Percentiles rank a stretch among this genome's conserved stretches.
These are phyloP conservation scores for Xerocomus amazonicus DNA, from an alignment of 1,284 basidiomycete genomes.

Conservation along the genomic window DNA sequence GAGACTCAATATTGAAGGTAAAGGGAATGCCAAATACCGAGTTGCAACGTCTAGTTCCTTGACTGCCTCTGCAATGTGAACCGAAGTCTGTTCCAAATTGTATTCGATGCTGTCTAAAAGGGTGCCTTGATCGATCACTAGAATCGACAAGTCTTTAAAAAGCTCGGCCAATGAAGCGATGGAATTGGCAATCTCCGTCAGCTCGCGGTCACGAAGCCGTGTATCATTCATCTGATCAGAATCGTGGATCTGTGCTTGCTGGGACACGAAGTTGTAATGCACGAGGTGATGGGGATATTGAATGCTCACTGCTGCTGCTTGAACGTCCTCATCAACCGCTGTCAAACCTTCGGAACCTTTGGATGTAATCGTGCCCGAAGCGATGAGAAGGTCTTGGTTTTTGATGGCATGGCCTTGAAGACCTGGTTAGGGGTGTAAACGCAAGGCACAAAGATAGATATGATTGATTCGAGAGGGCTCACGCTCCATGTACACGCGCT, in stretches of 20 bases:
- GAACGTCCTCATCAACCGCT: slow-evolving; percentile 83
- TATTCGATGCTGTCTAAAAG: slow-evolving; percentile 96
- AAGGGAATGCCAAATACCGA: slow-evolving; percentile 44
- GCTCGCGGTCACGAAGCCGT: slow-evolving; percentile 69
- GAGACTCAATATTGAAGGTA: slow-evolving; percentile 2
- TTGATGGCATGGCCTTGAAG: slow-evolving; percentile 93
- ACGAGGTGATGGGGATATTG: slow-evolving; percentile 6
- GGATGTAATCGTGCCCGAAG: slow-evolving; percentile 79
- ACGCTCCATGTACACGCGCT: slow-evolving; percentile 97
- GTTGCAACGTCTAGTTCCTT: slow-evolving; percentile 83
- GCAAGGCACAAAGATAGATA: slow-evolving; percentile 2
- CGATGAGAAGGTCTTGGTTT: slow-evolving; percentile 86
- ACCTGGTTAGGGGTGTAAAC: slow-evolving; percentile 46
- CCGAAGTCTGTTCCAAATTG: slow-evolving; percentile 91
- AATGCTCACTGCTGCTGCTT: slow-evolving; percentile 56
- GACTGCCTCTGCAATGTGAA: slow-evolving; percentile 80
- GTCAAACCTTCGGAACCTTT: slow-evolving; percentile 76
- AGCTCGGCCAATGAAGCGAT: slow-evolving; percentile 91
- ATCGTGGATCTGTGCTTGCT: slow-evolving; percentile 40
- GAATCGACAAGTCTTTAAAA: slow-evolving; percentile 89
- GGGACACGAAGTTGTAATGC: slow-evolving; percentile 12
- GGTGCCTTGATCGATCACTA: slow-evolving; percentile 98
- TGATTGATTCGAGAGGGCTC: slow-evolving; percentile 37
- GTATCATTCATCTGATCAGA: slow-evolving; percentile 47
- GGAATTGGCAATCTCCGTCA: slow-evolving; percentile 89